Evolutionary conservation across 352 stramenopile species (phyloP).

Genomic region (Lagenidium giganteum): DNA sequence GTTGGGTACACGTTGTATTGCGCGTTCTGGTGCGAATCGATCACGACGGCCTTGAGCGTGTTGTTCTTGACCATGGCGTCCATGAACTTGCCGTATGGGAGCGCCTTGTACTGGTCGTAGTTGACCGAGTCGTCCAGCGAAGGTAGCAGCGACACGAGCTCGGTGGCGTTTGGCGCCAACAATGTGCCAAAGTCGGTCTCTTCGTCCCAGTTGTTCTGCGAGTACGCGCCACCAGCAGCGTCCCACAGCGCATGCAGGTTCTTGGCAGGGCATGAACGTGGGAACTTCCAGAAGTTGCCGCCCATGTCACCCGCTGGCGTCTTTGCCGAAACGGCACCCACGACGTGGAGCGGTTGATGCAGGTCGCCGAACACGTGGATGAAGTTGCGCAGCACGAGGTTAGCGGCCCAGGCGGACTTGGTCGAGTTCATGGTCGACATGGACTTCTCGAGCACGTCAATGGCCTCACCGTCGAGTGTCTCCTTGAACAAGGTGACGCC

Average conservation of each 20-base stretch:
- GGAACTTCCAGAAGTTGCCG: conserved; percentile 58
- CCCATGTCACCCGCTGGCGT: conserved; percentile 48
- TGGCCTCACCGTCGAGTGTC: conserved; percentile 37
- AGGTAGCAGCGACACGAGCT: conserved; percentile 20
- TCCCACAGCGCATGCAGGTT: conserved; percentile 3
- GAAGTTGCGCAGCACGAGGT: conserved; percentile 58
- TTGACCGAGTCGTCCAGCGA: conserved; percentile 28
- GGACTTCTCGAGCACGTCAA: conserved; percentile 34
- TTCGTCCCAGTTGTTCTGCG: not conserved
- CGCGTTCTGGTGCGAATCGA: conserved; percentile 26
- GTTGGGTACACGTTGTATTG: conserved; percentile 16
- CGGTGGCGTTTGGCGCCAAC: conserved; percentile 9
- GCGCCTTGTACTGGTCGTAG: conserved; percentile 31
- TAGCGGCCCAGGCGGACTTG: conserved; percentile 55
- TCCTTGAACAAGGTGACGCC: conserved; percentile 46
- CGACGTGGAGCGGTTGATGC: conserved; percentile 55
- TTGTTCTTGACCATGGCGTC: conserved; percentile 22
- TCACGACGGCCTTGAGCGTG: conserved; percentile 9
- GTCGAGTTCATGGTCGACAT: conserved; percentile 56
- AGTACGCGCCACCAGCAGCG: not conserved
- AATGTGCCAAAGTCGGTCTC: not conserved
- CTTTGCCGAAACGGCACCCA: conserved; percentile 33
- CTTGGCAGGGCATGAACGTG: conserved; percentile 32
- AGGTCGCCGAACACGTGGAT: conserved; percentile 68
- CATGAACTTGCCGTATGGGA: conserved; percentile 28